phyloP scores from a whole-genome alignment of 495 filamentous ascomycete genomes.

The Aspergillus leporis region DNA sequence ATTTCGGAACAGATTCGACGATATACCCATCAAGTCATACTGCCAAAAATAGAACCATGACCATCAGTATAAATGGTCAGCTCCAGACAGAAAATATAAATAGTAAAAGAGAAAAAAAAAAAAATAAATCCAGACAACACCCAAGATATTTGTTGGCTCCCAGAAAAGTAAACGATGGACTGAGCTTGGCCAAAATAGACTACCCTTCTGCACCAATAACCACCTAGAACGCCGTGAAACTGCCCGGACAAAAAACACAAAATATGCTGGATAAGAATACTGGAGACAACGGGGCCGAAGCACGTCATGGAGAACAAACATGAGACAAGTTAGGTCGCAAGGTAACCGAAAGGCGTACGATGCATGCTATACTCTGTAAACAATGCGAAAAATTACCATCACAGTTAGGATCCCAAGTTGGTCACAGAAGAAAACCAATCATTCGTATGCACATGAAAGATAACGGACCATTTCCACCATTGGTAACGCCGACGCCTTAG shows the following conservation, averaged over 20 bases:
- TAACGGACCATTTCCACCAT: constrained; percentile 10
- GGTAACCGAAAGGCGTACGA: constrained; percentile 9
- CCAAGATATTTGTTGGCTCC: background rate
- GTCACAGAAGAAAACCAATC: constrained; percentile 16
- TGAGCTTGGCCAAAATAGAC: constrained; percentile 1
- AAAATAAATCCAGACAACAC: background rate
- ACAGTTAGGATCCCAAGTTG: constrained; percentile 17
- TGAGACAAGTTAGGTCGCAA: constrained; percentile 1
- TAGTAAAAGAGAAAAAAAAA: background rate
- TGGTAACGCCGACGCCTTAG: constrained; percentile 23
- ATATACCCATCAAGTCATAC: background rate
- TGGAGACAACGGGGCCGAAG: constrained; percentile 11
- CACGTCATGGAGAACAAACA: constrained; percentile 17
- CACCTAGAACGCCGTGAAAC: constrained; percentile 11
- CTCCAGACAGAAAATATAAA: background rate
- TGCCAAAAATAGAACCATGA: constrained; percentile 1
- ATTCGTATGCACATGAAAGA: constrained; percentile 28
- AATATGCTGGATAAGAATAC: constrained; percentile 5
- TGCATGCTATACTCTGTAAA: constrained; percentile 13
- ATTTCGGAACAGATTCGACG: background rate
- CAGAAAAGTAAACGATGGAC: constrained; percentile 1
- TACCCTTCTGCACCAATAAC: constrained; percentile 12
- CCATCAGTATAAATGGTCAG: background rate
- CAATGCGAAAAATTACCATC: constrained; percentile 17
- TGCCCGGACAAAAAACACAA: constrained; percentile 5